These are phyloP conservation scores for Fusarium gaditjirri DNA, from an alignment of 2,329 filamentous ascomycete species.

Conservation along the genomic window DNA sequence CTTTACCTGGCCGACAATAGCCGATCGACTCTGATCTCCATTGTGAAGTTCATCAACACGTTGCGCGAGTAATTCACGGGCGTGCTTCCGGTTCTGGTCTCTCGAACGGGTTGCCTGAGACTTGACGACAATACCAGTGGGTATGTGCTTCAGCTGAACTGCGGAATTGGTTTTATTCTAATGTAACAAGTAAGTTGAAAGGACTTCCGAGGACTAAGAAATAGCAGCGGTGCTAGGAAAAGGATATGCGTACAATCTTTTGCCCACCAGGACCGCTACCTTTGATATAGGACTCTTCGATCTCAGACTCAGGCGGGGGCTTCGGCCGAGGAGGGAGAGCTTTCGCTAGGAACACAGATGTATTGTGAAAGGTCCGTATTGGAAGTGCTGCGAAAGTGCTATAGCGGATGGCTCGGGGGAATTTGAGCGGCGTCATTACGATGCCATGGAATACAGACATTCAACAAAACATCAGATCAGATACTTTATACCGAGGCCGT, in stretches of 20 bases:
- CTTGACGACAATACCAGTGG: constrained; percentile 93
- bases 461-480: not conserved
- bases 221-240: not conserved
- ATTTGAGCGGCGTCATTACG: constrained; percentile 10
- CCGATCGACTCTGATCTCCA: constrained; percentile 74
- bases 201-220: not conserved
- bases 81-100: constrained; percentile 87
- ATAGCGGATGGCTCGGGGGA: constrained; percentile 18
- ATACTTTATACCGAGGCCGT: not conserved
- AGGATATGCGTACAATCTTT: constrained; percentile 74
- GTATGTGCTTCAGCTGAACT: constrained; percentile 89
- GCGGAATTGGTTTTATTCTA: constrained; percentile 97
- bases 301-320: constrained; percentile 78
- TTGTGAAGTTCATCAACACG: constrained; percentile 77
- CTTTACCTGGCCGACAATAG: constrained; percentile 71
- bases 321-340: constrained; percentile 78
- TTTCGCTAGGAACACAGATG: constrained; percentile 55
- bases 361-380: constrained; percentile 47
- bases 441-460: not conserved
- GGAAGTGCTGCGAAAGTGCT: not conserved
- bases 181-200: constrained; percentile 1
- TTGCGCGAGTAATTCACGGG: constrained; percentile 79
- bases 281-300: constrained; percentile 88
- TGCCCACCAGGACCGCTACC: constrained; percentile 94
- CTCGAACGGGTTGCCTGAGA: constrained; percentile 90